Conservation (phyloP, 345 rosid species). For the Dovyalis caffra region DNA sequence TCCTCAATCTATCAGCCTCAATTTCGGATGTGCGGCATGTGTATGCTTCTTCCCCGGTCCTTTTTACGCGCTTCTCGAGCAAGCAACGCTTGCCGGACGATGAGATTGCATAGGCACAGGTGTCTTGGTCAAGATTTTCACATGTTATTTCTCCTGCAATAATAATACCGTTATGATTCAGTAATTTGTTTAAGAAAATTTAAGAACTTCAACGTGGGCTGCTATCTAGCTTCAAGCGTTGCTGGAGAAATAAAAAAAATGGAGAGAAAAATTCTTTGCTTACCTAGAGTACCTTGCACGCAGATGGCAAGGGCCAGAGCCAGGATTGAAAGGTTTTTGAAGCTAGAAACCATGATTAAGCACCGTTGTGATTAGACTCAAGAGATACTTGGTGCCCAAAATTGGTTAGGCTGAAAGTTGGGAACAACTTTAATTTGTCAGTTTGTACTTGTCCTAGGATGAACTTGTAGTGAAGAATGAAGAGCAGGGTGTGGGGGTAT, state of each 20-base stretch:
- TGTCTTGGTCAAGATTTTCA: slow-evolving; percentile 50
- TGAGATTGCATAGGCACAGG: slow-evolving; percentile 73
- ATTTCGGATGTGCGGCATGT: slow-evolving; percentile 66
- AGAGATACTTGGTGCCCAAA: neutral
- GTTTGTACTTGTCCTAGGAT: neutral
- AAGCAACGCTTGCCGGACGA: slow-evolving; percentile 76
- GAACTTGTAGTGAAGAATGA: slow-evolving; percentile 9
- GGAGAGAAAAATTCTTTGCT: neutral
- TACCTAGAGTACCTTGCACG: slow-evolving; percentile 35
- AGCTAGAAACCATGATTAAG: slow-evolving; percentile 34
- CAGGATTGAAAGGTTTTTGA: slow-evolving; percentile 20
- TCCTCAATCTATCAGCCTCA: slow-evolving; percentile 56
- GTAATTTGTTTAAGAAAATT: neutral
- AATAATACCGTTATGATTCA: neutral
- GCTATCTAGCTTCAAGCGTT: neutral
- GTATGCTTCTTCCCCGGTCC: slow-evolving; percentile 58
- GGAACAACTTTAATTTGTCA: neutral
- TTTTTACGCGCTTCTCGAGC: slow-evolving; percentile 59
- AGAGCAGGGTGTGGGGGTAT: neutral
- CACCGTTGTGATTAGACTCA: neutral
- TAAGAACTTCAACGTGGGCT: neutral
- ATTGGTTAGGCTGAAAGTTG: neutral
- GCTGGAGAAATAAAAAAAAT: neutral
- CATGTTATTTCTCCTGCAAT: slow-evolving; percentile 51
- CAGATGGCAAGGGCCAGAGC: slow-evolving; percentile 33